These are phyloP conservation scores for Pyronema omphalodes DNA, from an alignment of 495 filamentous ascomycete genomes.

Conservation along the genomic window DNA sequence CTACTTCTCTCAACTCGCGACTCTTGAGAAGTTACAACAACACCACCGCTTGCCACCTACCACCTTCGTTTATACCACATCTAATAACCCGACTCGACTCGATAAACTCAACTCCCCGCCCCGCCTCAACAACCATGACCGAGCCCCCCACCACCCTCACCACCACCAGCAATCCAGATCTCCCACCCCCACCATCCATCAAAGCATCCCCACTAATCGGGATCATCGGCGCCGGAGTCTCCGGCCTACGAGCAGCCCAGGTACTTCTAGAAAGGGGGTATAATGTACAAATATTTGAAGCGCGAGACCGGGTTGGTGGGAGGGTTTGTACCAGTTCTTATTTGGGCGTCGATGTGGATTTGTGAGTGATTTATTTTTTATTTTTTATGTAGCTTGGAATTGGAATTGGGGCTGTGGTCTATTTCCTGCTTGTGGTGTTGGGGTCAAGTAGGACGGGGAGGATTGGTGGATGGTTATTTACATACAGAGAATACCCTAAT, in stretches of 20 bases:
- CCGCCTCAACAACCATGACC: too few species aligned
- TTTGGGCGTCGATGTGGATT: conserved; percentile 31
- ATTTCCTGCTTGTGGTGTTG: too few species aligned
- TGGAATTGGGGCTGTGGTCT: too few species aligned
- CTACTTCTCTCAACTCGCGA: neutral
- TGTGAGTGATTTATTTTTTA: conserved; percentile 31
- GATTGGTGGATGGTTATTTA: neutral
- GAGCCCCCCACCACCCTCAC: neutral
- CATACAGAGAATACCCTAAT: neutral
- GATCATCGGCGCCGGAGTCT: conserved; percentile 68
- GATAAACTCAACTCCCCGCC: too few species aligned
- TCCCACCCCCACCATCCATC: too few species aligned
- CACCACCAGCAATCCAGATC: too few species aligned
- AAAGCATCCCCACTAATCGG: conserved; percentile 31
- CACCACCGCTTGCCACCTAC: neutral
- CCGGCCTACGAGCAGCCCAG: conserved; percentile 77
- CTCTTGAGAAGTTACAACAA: too few species aligned
- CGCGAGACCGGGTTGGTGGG: conserved; percentile 64
- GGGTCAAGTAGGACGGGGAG: too few species aligned
- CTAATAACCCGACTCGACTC: neutral
- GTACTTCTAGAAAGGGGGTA: conserved; percentile 60
- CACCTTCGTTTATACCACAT: neutral
- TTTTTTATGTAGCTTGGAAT: neutral
- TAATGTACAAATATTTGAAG: conserved; percentile 72
- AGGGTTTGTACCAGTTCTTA: conserved; percentile 36